Conservation (phyloP, 257 asterid genomes). For the Penstemon davidsonii region DNA sequence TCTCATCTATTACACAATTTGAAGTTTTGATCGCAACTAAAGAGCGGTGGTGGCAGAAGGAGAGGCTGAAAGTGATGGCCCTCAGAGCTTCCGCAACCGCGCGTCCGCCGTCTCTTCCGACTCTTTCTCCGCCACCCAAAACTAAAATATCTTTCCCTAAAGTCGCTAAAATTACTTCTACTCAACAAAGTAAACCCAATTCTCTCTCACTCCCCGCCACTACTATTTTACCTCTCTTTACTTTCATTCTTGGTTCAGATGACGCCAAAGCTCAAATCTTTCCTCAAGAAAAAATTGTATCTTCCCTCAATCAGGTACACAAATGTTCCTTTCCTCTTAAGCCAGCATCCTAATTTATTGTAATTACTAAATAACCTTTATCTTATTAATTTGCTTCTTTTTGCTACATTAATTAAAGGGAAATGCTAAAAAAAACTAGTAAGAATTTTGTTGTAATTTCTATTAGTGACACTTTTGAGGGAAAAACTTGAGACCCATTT, state of each 20-base stretch:
- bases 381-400: background rate
- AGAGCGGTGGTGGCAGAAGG: background rate
- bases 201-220: slow-evolving; percentile 54
- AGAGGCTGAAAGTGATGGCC: slow-evolving; percentile 53
- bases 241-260: slow-evolving; percentile 51
- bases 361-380: too few species aligned
- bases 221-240: slow-evolving; percentile 60
- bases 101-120: slow-evolving; percentile 46
- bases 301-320: slow-evolving; percentile 80
- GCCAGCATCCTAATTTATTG: background rate
- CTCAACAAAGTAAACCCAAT: slow-evolving; percentile 14
- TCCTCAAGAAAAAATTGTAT: slow-evolving; percentile 82
- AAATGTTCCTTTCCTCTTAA: background rate
- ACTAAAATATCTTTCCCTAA: slow-evolving; percentile 28
- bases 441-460: background rate
- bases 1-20: slow-evolving; percentile 23
- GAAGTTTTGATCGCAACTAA: background rate
- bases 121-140: slow-evolving; percentile 38
- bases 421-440: slow-evolving; percentile 1
- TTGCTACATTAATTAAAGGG: background rate
- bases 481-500: slow-evolving; percentile 12
- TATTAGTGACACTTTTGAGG: background rate
- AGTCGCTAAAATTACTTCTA: slow-evolving; percentile 6
- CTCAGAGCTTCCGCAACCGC: slow-evolving; percentile 82
- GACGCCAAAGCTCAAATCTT: slow-evolving; percentile 70